These are phyloP conservation scores for Eucalyptus cloeziana DNA, from an alignment of 345 rosid species.

Conservation along the genomic window DNA sequence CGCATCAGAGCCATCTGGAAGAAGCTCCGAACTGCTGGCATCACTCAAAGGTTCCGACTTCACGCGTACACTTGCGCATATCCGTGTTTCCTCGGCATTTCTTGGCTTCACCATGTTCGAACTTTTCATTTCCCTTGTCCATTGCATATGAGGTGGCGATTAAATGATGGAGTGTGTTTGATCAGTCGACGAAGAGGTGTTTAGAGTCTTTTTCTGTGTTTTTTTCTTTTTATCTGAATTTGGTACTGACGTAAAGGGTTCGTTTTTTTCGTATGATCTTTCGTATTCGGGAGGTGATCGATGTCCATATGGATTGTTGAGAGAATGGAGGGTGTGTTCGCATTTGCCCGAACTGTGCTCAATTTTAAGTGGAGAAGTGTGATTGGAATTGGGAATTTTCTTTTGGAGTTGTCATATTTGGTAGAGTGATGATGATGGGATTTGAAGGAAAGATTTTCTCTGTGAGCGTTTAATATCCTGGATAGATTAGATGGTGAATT, in stretches of 20 bases:
- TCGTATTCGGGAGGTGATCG: background rate
- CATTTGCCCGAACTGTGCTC: background rate
- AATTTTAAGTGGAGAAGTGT: background rate
- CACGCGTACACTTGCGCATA: background rate
- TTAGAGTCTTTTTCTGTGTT: no score
- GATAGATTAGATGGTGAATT: background rate
- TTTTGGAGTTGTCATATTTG: background rate
- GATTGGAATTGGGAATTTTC: background rate
- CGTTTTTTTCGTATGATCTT: background rate
- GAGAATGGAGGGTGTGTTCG: background rate
- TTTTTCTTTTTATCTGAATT: no score
- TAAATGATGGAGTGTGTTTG: background rate
- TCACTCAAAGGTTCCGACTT: constrained; percentile 43
- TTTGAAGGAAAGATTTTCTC: background rate
- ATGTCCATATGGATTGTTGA: background rate
- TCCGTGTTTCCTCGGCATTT: background rate
- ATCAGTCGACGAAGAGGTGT: background rate
- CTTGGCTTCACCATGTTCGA: background rate
- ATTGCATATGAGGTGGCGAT: background rate
- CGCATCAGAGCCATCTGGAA: constrained; percentile 73
- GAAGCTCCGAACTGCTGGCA: constrained; percentile 41
- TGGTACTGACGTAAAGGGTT: background rate
- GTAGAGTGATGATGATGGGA: background rate
- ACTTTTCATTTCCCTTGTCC: background rate
- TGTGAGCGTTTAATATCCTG: background rate